phyloP scores from a whole-genome alignment of 2,329 filamentous ascomycete genomes.

The Diaporthe longicolla region DNA sequence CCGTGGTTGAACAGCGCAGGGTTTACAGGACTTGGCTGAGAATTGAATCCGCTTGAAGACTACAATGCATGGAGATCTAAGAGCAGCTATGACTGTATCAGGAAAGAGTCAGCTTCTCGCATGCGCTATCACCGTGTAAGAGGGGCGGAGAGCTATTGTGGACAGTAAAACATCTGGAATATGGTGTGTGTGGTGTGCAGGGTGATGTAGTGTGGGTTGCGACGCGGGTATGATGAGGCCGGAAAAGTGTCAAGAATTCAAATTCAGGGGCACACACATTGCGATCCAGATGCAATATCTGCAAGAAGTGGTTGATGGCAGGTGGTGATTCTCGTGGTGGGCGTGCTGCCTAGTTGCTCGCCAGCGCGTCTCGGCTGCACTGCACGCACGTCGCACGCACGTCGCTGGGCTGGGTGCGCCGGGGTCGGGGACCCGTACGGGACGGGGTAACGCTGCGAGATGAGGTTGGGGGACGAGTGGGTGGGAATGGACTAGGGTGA shows the following conservation, averaged over 20 bases:
- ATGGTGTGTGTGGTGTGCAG: slow-evolving; percentile 7
- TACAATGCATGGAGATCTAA: slow-evolving; percentile 6
- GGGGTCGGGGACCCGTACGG: slow-evolving; percentile 10
- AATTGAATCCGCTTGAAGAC: slow-evolving; percentile 8
- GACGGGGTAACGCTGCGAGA: slow-evolving; percentile 23
- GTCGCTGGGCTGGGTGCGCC: slow-evolving; percentile 17
- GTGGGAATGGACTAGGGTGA: slow-evolving; percentile 8
- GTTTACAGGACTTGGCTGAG: slow-evolving; percentile 5
- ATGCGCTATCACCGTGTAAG: not conserved
- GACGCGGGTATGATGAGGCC: not conserved
- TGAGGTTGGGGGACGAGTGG: slow-evolving; percentile 17
- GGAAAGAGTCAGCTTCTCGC: not conserved
- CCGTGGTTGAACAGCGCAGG: not conserved
- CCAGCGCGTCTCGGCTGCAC: slow-evolving; percentile 31
- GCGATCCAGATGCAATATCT: slow-evolving; percentile 26
- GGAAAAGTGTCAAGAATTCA: not conserved
- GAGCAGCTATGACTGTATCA: not conserved
- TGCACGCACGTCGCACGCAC: slow-evolving; percentile 19
- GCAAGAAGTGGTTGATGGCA: slow-evolving; percentile 12
- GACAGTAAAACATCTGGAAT: slow-evolving; percentile 19
- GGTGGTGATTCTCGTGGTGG: slow-evolving; percentile 42
- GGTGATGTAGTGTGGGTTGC: not conserved
- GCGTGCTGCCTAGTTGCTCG: slow-evolving; percentile 41
- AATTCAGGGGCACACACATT: slow-evolving; percentile 24
- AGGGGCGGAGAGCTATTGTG: not conserved